These are phyloP conservation scores for Jatropha podagrica DNA, from an alignment of 441 rosid genomes.

Conservation along the genomic window DNA sequence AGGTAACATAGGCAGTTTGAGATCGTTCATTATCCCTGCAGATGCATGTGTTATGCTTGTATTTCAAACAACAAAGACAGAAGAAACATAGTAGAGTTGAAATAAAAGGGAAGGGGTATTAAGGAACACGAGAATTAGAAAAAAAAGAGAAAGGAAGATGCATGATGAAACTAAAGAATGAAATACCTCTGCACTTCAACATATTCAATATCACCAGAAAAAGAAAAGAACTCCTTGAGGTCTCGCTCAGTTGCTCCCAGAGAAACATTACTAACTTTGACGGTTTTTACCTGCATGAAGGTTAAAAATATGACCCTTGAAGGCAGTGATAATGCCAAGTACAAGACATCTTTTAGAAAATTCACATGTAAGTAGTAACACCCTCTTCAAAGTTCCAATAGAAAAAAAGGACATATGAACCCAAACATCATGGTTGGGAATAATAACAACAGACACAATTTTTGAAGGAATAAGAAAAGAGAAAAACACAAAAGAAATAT, in stretches of 20 bases:
- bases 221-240: constrained; percentile 84
- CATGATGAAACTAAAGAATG: constrained; percentile 5
- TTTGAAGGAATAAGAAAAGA: not conserved
- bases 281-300: constrained; percentile 54
- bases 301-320: not conserved
- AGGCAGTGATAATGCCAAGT: not conserved
- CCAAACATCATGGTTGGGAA: not conserved
- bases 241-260: constrained; percentile 65
- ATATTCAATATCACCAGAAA: constrained; percentile 81
- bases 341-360: not conserved
- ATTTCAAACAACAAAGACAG: not conserved
- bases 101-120: not conserved
- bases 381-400: not conserved
- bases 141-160: not conserved
- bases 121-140: not conserved
- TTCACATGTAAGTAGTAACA: not conserved
- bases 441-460: not conserved
- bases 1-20: constrained; percentile 76
- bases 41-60: constrained; percentile 2
- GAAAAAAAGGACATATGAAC: too few species aligned
- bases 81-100: not conserved
- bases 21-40: constrained; percentile 58
- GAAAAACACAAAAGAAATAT: not conserved
- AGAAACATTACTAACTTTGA: constrained; percentile 83
- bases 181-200: constrained; percentile 69